These are phyloP conservation scores for Aspergillus pseudoterreus DNA, from an alignment of 2,329 filamentous ascomycete genomes.

Conservation along the genomic window DNA sequence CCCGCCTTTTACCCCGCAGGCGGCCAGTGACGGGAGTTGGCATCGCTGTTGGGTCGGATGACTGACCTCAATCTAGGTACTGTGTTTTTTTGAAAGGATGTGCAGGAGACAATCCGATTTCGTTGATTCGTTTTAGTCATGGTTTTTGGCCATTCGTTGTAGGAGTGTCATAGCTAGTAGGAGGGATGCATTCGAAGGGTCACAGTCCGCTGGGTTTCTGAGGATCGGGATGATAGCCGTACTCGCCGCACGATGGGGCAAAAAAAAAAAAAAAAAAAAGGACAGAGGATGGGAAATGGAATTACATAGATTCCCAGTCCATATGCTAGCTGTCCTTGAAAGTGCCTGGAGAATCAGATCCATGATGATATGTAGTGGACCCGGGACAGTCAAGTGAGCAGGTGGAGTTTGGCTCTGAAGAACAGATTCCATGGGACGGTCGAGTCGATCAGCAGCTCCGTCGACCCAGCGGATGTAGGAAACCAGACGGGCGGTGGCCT, in stretches of 20 bases:
- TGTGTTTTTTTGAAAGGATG: not conserved
- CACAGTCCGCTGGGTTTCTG: not conserved
- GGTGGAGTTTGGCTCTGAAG: not conserved
- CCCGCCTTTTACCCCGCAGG: not conserved
- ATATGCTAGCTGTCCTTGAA: not conserved
- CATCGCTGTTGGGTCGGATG: not conserved
- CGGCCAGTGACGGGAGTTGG: not conserved
- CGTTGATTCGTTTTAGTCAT: not conserved
- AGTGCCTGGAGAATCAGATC: not conserved
- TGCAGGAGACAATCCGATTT: not conserved
- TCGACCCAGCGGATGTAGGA: not conserved
- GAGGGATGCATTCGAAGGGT: not conserved
- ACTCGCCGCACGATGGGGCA: not conserved
- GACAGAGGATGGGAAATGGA: not conserved
- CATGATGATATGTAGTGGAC: not conserved
- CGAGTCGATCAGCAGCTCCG: not conserved
- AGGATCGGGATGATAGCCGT: not conserved
- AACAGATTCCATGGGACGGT: not conserved
- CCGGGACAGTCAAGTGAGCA: not conserved
- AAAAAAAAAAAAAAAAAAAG: not conserved
- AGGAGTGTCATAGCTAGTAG: not conserved
- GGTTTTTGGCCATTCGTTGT: not conserved
- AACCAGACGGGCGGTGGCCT: conserved; percentile 4
- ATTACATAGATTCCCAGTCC: not conserved
- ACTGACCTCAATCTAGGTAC: not conserved